Conservation (phyloP, 495 filamentous ascomycete species). For the Aspergillus heteromorphus region DNA sequence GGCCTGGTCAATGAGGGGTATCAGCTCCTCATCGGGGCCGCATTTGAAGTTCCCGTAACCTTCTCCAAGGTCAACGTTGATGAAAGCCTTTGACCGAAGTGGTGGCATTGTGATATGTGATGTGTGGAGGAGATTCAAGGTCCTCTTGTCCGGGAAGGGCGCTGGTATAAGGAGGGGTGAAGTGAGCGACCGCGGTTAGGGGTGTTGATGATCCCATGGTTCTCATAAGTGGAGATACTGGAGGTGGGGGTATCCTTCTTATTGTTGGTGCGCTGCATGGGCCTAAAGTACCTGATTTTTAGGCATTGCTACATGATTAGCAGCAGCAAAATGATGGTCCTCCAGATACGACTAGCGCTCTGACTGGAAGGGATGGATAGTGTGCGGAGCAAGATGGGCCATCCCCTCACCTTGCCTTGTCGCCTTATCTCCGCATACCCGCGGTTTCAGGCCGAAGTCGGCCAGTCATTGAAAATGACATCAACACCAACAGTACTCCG, state of each 20-base stretch:
- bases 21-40: conserved; percentile 53
- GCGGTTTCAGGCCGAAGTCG: background rate
- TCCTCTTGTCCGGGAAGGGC: background rate
- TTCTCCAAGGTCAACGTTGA: conserved; percentile 51
- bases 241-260: background rate
- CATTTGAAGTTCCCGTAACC: conserved; percentile 43
- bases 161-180: background rate
- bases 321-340: no score
- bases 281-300: background rate
- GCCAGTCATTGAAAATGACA: background rate
- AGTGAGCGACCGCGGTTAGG: background rate
- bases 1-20: conserved; percentile 55
- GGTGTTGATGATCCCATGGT: background rate
- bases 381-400: background rate
- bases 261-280: background rate
- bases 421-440: background rate
- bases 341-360: no score
- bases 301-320: background rate
- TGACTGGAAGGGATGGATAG: background rate
- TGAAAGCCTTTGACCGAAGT: conserved; percentile 43
- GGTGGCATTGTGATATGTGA: conserved; percentile 26
- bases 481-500: no score
- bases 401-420: background rate
- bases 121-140: background rate
- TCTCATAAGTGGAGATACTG: background rate